Conservation (phyloP, 345 rosid genomes). For the Leavenworthia alabamica region DNA sequence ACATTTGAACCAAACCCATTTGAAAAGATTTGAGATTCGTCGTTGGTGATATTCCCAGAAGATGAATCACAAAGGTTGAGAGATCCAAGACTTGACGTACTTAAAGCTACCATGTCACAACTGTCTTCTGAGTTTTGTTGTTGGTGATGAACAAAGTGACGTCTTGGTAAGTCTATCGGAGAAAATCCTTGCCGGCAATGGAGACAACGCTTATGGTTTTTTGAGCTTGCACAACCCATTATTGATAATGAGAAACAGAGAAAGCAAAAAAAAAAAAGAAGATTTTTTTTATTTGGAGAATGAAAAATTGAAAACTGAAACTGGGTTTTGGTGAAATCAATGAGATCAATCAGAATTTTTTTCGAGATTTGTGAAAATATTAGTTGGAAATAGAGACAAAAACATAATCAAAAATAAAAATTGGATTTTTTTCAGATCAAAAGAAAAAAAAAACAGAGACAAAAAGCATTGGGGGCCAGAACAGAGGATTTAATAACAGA, state of each 20-base stretch:
- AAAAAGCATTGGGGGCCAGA: neutral
- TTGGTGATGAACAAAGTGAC: slow-evolving; percentile 68
- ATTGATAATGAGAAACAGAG: neutral
- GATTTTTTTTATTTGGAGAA: neutral
- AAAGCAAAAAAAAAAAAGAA: neutral
- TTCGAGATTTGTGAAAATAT: slow-evolving; percentile 25
- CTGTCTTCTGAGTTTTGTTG: slow-evolving; percentile 52
- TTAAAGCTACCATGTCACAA: slow-evolving; percentile 68
- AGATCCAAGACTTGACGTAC: slow-evolving; percentile 67
- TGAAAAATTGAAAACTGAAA: neutral
- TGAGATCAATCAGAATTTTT: neutral
- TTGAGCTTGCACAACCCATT: slow-evolving; percentile 92
- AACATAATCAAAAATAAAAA: neutral
- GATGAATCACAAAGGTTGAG: slow-evolving; percentile 46
- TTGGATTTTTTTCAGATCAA: neutral
- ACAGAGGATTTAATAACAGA: too few relatives aligned
- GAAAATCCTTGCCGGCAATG: slow-evolving; percentile 61
- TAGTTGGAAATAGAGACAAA: slow-evolving; percentile 15
- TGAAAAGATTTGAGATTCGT: neutral
- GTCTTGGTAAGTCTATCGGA: slow-evolving; percentile 49
- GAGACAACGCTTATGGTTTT: slow-evolving; percentile 57
- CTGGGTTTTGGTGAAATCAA: slow-evolving; percentile 17
- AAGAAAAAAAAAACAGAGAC: slow-evolving; percentile 1
- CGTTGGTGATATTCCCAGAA: slow-evolving; percentile 12
- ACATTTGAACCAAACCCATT: slow-evolving; percentile 12